phyloP scores from a whole-genome alignment of 164 flowering plant species.

The Liquidambar formosana region DNA sequence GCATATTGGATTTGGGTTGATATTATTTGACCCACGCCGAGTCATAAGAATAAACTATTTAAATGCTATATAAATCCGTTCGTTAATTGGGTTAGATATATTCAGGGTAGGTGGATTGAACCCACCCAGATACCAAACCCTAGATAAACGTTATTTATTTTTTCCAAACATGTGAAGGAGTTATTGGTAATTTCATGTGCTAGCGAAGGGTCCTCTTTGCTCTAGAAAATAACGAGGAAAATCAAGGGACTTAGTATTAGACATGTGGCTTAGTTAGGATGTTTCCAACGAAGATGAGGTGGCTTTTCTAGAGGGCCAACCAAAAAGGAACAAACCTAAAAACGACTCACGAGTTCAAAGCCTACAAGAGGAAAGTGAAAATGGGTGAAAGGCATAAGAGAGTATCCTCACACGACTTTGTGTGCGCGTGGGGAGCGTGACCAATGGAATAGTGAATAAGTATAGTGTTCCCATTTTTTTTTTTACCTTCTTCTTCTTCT shows the following conservation, averaged over 20 bases:
- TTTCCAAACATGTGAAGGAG: no score
- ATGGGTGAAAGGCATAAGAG: background rate
- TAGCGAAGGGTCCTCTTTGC: background rate
- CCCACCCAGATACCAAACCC: no score
- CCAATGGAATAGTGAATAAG: no score
- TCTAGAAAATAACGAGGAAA: slow-evolving; percentile 1
- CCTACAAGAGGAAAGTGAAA: background rate
- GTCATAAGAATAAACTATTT: no score
- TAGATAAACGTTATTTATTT: no score
- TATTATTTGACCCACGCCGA: no score
- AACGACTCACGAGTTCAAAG: background rate
- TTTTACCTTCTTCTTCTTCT: no score
- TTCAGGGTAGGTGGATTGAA: no score
- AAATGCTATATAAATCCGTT: no score
- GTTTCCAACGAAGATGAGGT: slow-evolving; percentile 1
- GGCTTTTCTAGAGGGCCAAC: slow-evolving; percentile 5
- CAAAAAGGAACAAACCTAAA: slow-evolving; percentile 1
- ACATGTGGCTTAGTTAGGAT: background rate
- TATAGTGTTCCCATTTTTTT: no score
- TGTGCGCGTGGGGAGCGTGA: background rate
- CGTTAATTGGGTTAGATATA: no score
- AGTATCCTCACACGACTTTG: background rate
- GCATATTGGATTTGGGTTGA: no score
- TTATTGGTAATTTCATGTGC: background rate
- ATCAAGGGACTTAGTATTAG: background rate